Base-by-base conservation (phyloP, 2,329 filamentous ascomycete species). In the Neophaeococcomyces aloes region DNA sequence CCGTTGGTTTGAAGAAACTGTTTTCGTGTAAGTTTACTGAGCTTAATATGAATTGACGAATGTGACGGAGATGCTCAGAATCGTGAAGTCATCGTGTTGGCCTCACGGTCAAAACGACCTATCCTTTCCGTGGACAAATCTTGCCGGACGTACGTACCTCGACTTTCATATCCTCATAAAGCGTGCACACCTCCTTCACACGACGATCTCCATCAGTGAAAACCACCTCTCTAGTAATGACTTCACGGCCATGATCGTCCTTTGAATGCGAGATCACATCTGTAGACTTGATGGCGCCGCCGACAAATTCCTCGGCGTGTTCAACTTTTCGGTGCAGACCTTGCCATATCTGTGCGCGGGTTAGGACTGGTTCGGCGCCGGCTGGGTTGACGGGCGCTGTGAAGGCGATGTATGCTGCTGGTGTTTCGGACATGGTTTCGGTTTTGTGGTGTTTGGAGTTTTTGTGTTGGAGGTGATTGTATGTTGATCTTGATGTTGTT, bases 351-450 rank as follows among this genome's bases (percentile, higher is more conserved):
- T 66, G 61, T 1, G 53, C 44, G n/a, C 34, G 40, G 2, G 56
- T 58, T n/a, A 66, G 54, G 3, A 52, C 37, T 2, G 56, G 58
- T 17, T 47, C 53, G 5, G 50, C 48, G 1, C 54, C 56, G 2
- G 59, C 38, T 31, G 62, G 59, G 45, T 66, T 66, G 50, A 66
- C 57, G 2, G 57, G 56, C 2, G 59, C 56, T 7, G 62, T 65
- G 54, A 57, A 64, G 32, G 62, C 61, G 47, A 63, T 41, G 49
- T 63, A 58, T 50, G 61, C 61, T 17, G 58, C 45, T 27, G 50
- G 48, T 27, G 46, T 47, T 14, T 35, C n/a, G 15, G 40, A 18
- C 40, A 43, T 43, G 14, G 19, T 42, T 29, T 13, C 7, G 15
- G 14, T 8, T 21, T 25, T 4, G 7, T 23, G 13, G 30, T 4